Conservation (phyloP, 768 basidiomycete genomes). For the Leccinum incarnatum region DNA sequence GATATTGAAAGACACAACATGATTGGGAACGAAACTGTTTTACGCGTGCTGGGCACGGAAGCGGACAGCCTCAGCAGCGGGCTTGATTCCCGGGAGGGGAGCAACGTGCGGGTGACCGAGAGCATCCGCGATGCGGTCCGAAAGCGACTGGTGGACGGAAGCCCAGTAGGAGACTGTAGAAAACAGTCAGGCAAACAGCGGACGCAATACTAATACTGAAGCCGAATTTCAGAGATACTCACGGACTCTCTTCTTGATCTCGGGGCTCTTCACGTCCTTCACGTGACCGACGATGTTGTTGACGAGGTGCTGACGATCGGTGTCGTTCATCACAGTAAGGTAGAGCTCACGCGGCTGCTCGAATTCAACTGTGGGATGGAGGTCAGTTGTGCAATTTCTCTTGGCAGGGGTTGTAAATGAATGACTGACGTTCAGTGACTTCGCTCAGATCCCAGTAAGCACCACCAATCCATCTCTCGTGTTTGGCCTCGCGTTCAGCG, state of each 20-base stretch:
- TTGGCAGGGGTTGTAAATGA: neutral
- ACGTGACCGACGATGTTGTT: constrained; percentile 67
- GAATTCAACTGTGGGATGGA: constrained; percentile 60
- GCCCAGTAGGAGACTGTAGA: constrained; percentile 72
- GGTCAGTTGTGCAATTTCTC: neutral
- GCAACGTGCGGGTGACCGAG: constrained; percentile 52
- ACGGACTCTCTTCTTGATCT: constrained; percentile 66
- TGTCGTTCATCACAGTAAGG: constrained; percentile 63
- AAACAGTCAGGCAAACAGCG: constrained; percentile 1
- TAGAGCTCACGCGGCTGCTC: constrained; percentile 78
- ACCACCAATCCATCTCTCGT: constrained; percentile 75
- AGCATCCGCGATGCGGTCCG: constrained; percentile 75
- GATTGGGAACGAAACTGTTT: neutral
- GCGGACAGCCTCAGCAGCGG: constrained; percentile 54
- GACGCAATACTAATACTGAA: neutral
- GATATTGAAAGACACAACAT: neutral
- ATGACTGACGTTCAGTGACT: constrained; percentile 72
- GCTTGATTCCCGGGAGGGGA: constrained; percentile 55
- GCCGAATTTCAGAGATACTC: constrained; percentile 28
- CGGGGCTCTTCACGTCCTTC: constrained; percentile 54
- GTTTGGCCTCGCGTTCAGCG: constrained; percentile 38
- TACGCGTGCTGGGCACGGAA: constrained; percentile 37
- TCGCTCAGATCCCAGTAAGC: constrained; percentile 68
- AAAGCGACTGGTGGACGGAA: constrained; percentile 70
- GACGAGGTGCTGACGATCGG: constrained; percentile 58